These are phyloP conservation scores for Lindgomyces ingoldianus DNA, from an alignment of 495 filamentous ascomycete genomes.

Conservation along the genomic window DNA sequence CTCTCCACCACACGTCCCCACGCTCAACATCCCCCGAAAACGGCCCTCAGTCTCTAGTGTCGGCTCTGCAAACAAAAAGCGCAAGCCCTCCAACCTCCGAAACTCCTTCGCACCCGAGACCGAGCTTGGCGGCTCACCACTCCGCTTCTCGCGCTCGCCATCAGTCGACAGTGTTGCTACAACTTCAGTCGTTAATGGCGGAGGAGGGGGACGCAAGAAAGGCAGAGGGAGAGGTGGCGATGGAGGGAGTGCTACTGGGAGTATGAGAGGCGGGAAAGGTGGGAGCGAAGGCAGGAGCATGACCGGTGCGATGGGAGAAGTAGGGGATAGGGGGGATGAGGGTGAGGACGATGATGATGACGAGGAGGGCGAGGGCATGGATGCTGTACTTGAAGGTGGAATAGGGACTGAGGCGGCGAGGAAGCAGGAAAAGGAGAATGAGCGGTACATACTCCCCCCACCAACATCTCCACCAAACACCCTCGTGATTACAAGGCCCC, in stretches of 20 bases:
- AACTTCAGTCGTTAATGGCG: conserved; percentile 43
- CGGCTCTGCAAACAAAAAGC: conserved; percentile 52
- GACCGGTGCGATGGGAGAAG: conserved; percentile 38
- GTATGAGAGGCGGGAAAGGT: conserved; percentile 49
- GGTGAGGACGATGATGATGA: conserved; percentile 58
- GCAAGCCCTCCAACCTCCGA: conserved; percentile 69
- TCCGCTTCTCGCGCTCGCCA: conserved; percentile 61
- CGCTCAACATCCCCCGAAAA: conserved; percentile 60
- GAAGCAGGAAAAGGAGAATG: conserved; percentile 67
- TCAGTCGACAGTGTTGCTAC: conserved; percentile 69
- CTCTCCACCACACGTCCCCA: conserved; percentile 59
- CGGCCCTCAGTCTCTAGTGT: conserved; percentile 54
- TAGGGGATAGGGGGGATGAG: conserved; percentile 39
- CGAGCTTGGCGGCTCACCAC: conserved; percentile 40
- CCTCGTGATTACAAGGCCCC: background rate
- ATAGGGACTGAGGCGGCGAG: conserved; percentile 66
- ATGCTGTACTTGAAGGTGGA: conserved; percentile 57
- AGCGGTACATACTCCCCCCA: conserved; percentile 31
- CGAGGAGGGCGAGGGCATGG: conserved; percentile 64
- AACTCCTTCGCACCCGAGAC: conserved; percentile 77
- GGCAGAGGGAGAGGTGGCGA: conserved; percentile 57
- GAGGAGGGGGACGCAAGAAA: conserved; percentile 55
- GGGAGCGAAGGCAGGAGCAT: conserved; percentile 48
- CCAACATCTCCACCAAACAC: background rate
- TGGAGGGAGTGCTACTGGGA: conserved; percentile 43